Percentiles rank a stretch among this genome's conserved stretches.
These are phyloP conservation scores for Malassezia yamatoensis DNA, from an alignment of 1,284 basidiomycete genomes.

Conservation along the genomic window DNA sequence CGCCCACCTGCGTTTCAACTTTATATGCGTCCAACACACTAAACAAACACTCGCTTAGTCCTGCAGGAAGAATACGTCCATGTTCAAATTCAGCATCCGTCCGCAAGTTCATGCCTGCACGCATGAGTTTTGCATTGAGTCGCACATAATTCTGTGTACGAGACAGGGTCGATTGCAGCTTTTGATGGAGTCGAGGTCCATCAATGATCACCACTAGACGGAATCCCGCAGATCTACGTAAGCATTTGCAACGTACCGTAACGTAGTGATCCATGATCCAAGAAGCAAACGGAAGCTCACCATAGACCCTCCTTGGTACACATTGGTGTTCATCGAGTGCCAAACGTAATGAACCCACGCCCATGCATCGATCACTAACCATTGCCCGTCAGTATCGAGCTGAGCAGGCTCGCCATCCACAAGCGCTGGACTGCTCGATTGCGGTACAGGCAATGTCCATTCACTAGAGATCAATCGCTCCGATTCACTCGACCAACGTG, in stretches of 20 bases:
- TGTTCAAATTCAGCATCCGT: constrained; percentile 15
- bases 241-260: neutral
- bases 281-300: constrained; percentile 12
- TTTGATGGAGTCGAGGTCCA: constrained; percentile 17
- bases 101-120: constrained; percentile 16
- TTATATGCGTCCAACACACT: constrained; percentile 3
- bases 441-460: constrained; percentile 12
- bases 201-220: constrained; percentile 15
- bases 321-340: constrained; percentile 20
- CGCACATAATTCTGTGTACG: constrained; percentile 18
- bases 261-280: constrained; percentile 10
- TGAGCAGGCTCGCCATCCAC: constrained; percentile 12
- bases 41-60: constrained; percentile 9
- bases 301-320: constrained; percentile 18
- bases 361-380: constrained; percentile 19
- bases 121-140: constrained; percentile 18
- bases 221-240: constrained; percentile 7
- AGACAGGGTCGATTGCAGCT: constrained; percentile 10
- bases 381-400: constrained; percentile 12
- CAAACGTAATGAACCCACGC: constrained; percentile 19
- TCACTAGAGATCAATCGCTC: constrained; percentile 17
- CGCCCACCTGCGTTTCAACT: constrained; percentile 15
- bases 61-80: constrained; percentile 16
- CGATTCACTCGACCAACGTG: constrained; percentile 16
- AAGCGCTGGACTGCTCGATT: neutral